Base-by-base conservation (phyloP, 495 filamentous ascomycete genomes). In the Paragyromitra xinjiangensis region DNA sequence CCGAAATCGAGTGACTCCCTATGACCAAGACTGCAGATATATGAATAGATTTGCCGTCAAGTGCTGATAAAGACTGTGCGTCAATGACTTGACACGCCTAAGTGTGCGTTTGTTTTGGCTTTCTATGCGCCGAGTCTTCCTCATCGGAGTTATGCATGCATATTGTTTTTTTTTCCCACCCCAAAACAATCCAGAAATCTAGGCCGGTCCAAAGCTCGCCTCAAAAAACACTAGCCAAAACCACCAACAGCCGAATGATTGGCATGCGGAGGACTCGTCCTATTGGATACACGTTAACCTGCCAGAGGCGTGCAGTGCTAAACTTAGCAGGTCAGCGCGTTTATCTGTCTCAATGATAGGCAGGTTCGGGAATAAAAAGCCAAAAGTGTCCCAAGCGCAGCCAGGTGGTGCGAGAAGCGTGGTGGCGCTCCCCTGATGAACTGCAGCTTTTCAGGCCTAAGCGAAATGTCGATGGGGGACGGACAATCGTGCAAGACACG, bases 371-470 rank as follows among this genome's bases (percentile, higher is more conserved):
- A 29, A 29, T 16, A 34, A 16, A 59, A 59, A 34, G 51, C 1
- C 55, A 59, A 53, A 53, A 53, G 50, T 22, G 50, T 53, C 55
- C 55, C 26, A n/a, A 34, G 55, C 11, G 55, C 55, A 16, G n/a
- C 5, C 8, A 16, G 11, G 44, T 48, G n/a, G 51, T 11, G 29
- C 29, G 2, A 55, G 51, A 55, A 55, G 11, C 16, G 19, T 51
- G 12, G 48, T 22, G 50, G 44, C 29, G 44, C 44, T 12, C 11
- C 44, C 11, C 44, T 48, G 44, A 12, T 22, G 16, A n/a, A 22
- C 51, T 9, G 19, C 19, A 19, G 19, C 19, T 22, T 19, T 22
- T 55, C 6, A 19, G 19, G 44, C 44, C 44, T 48, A 48, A 48
- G 44, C 44, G 44, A 48, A 48, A 11, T 16, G 44, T 16, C 44